Evolutionary conservation across 176 grass and related monocot species (phyloP).

Genomic region (Oryza meridionalis): DNA sequence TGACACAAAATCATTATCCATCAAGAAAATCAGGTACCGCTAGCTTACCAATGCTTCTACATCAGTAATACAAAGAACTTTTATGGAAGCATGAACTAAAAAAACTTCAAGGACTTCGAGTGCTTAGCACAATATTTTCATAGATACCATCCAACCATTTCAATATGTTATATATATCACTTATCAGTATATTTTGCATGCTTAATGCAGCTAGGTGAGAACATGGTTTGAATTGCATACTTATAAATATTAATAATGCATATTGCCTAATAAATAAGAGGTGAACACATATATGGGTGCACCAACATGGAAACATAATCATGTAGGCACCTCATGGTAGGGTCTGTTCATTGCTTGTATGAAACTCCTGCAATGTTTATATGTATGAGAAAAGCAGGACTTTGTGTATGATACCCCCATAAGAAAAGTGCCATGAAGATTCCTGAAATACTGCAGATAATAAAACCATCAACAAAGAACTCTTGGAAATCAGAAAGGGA

Average conservation of each 20-base stretch:
- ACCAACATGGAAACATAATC: slow-evolving; percentile 7
- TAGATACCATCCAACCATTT: slow-evolving; percentile 28
- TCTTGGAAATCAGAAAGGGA: neutral
- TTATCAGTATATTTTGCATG: slow-evolving; percentile 1
- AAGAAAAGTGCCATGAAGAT: slow-evolving; percentile 40
- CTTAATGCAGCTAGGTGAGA: slow-evolving; percentile 9
- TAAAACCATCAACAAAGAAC: slow-evolving; percentile 22
- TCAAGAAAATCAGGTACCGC: slow-evolving; percentile 10
- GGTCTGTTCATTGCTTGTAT: slow-evolving; percentile 34
- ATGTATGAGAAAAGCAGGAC: slow-evolving; percentile 42
- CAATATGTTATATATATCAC: slow-evolving; percentile 1
- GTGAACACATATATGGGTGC: neutral
- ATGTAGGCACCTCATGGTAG: slow-evolving; percentile 44
- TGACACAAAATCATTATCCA: slow-evolving; percentile 19
- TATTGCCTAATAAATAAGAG: slow-evolving; percentile 8
- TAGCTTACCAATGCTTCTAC: neutral
- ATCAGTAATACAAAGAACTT: neutral
- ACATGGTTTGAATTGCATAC: slow-evolving; percentile 11
- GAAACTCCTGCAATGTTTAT: slow-evolving; percentile 40
- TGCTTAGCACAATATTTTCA: slow-evolving; percentile 2
- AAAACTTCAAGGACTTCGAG: slow-evolving; percentile 1
- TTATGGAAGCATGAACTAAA: slow-evolving; percentile 17
- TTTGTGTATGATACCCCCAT: slow-evolving; percentile 26
- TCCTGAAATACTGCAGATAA: slow-evolving; percentile 44
- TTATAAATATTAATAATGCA: slow-evolving; percentile 29